Evolutionary conservation across 2,329 filamentous ascomycete species (phyloP).

Genomic region (Penicillium sp.): DNA sequence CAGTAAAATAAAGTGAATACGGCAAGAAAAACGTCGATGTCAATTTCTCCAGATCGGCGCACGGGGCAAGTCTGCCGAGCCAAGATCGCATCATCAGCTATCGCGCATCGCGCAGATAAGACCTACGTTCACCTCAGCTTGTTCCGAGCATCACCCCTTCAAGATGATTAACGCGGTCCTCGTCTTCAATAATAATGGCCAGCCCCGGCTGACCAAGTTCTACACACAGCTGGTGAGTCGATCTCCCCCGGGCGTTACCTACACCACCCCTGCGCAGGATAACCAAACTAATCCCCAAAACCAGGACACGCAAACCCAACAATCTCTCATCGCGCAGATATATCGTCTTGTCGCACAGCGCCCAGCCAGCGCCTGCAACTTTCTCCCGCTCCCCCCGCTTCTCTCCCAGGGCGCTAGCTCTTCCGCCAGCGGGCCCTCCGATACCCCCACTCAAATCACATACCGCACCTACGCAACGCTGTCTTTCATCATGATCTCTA

Average conservation of each 20-base stretch:
- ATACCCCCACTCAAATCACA: slow-evolving; percentile 90
- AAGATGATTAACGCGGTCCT: slow-evolving; percentile 97
- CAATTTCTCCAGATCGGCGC: slow-evolving; percentile 23
- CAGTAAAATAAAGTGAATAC: not conserved
- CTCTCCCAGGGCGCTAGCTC: slow-evolving; percentile 54
- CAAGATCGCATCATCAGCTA: slow-evolving; percentile 12
- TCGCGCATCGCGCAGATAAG: slow-evolving; percentile 14
- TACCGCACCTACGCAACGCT: slow-evolving; percentile 98
- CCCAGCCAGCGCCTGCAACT: slow-evolving; percentile 91
- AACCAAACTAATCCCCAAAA: slow-evolving; percentile 7
- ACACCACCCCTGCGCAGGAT: not conserved
- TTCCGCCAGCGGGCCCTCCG: slow-evolving; percentile 63
- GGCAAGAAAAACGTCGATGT: not conserved
- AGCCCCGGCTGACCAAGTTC: slow-evolving; percentile 95
- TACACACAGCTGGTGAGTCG: slow-evolving; percentile 83
- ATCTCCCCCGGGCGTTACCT: not conserved
- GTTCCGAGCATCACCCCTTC: not conserved
- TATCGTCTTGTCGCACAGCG: slow-evolving; percentile 93
- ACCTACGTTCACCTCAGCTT: not conserved
- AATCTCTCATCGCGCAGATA: slow-evolving; percentile 94
- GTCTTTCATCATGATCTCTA: slow-evolving; percentile 97
- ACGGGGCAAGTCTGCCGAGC: slow-evolving; percentile 18
- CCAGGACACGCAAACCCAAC: slow-evolving; percentile 95
- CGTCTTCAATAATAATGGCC: slow-evolving; percentile 97
- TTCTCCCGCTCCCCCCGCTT: slow-evolving; percentile 75